Conservation (phyloP, 129 eudicot species). For the Logfia minima region DNA sequence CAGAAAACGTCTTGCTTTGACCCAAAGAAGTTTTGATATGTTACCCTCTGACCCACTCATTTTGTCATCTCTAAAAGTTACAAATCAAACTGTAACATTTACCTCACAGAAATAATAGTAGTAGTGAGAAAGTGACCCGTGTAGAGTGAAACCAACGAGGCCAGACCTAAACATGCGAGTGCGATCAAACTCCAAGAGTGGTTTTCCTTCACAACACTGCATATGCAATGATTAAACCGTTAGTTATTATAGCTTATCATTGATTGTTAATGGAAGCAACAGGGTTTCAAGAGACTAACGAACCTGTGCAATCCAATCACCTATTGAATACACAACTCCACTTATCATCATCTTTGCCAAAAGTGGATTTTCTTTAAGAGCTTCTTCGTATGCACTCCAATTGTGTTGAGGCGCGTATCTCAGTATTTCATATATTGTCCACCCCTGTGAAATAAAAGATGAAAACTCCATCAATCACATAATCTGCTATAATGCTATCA, state of each 20-base stretch:
- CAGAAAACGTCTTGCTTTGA: no score
- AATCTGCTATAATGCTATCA: not conserved
- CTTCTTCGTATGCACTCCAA: constrained; percentile 91
- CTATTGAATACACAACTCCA: constrained; percentile 79
- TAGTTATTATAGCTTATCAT: not conserved
- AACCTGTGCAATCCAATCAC: constrained; percentile 97
- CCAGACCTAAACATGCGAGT: constrained; percentile 88
- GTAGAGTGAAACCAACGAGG: constrained; percentile 74
- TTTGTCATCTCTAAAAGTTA: not conserved
- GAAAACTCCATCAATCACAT: not conserved
- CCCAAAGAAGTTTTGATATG: no score
- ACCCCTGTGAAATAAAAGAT: constrained; percentile 46
- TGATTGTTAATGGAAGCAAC: not conserved
- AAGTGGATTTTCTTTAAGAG: constrained; percentile 77
- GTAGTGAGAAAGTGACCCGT: constrained; percentile 89
- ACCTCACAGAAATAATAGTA: constrained; percentile 90
- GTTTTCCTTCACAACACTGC: constrained; percentile 85
- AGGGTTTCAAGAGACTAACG: constrained; percentile 4
- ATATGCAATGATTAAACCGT: not conserved
- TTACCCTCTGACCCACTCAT: not conserved
- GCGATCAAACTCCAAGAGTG: constrained; percentile 81
- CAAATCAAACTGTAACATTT: constrained; percentile 12
- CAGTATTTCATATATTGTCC: constrained; percentile 80
- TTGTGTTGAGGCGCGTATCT: constrained; percentile 91
- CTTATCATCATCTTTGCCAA: constrained; percentile 85